Base-by-base conservation (phyloP, 2,329 filamentous ascomycete genomes). In the Periconia digitata region DNA sequence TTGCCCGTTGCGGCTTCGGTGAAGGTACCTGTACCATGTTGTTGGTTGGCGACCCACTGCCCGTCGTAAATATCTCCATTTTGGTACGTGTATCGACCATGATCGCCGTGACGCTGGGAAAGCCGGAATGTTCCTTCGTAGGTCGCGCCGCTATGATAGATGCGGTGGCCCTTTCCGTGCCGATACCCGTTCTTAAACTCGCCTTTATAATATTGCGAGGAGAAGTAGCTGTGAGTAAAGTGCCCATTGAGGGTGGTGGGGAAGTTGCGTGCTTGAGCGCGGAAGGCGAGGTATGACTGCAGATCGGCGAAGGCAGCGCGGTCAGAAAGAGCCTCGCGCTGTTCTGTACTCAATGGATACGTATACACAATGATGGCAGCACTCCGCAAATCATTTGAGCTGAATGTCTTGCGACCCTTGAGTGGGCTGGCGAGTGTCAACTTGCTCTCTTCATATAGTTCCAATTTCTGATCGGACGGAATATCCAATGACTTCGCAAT, bases 41-140 rank as follows among this genome's bases (percentile, higher is more conserved):
- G 79, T 55, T 79, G 77, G 55, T 90, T 87, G 52, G 90, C 85
- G 29, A 73, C 74, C 66, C 85, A 81, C 47, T 86, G 64, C 36
- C 76, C 76, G 16, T 72, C 70, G 58, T 79, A 84, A 49, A 86
- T 80, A 44, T 84, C 84, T 52, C 83, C 84, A 70, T 95, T 83
- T 21, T 79, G 76, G 63, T 83, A 85, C 5, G 76, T 79, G 74
- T 85, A 81, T 12, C 73, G 73, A 43, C 83, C 83, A 43, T 77
- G 72, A 4, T 40, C 38, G 17, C 83, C 83, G 34, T 82, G 76
- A 45, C 79, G 79, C 44, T 76, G 69, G 39, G 75, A 76, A 27
- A 80, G 71, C 43, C 75, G 68, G 62, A 85, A 84, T 6, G 74
- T 67, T 16, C 83, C 83, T 15, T 67, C 71, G 63, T 85, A 86